A percentile compares a stretch with the other conserved stretches of the same genome.
Conservation (phyloP, 305 asterid genomes). For the Vinca major region DNA sequence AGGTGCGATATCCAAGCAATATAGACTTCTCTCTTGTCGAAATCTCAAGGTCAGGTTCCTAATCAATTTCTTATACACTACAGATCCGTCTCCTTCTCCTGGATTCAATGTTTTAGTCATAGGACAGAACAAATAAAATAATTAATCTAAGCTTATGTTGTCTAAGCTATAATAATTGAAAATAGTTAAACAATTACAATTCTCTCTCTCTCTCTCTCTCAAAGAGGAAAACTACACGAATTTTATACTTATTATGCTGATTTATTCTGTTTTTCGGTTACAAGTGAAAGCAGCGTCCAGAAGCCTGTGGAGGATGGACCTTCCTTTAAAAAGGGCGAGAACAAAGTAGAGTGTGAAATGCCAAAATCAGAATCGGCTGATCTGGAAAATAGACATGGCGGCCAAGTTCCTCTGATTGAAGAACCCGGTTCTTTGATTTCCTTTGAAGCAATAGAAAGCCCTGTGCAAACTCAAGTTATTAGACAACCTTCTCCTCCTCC, state of each 20-base stretch:
- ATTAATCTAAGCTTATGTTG: not conserved
- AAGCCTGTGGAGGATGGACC: slow-evolving; percentile 42
- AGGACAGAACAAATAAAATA: not conserved
- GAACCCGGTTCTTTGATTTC: slow-evolving; percentile 70
- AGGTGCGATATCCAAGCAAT: slow-evolving; percentile 84
- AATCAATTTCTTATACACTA: slow-evolving; percentile 13
- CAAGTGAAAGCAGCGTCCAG: slow-evolving; percentile 36
- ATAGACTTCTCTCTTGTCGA: slow-evolving; percentile 52
- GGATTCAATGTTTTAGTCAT: slow-evolving; percentile 2
- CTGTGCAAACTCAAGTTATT: slow-evolving; percentile 37
- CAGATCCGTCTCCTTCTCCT: slow-evolving; percentile 8
- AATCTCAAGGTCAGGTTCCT: slow-evolving; percentile 46
- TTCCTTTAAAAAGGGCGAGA: slow-evolving; percentile 29
- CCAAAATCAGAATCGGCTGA: slow-evolving; percentile 33
- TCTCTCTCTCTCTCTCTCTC: not conserved
- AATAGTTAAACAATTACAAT: not conserved
- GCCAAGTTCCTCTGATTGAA: slow-evolving; percentile 28
- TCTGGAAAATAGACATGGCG: slow-evolving; percentile 36
- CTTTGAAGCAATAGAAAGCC: slow-evolving; percentile 52
- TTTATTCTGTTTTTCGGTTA: slow-evolving; percentile 28
- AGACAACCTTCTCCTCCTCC: slow-evolving; percentile 69
- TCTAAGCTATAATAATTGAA: not conserved
- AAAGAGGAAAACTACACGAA: not conserved
- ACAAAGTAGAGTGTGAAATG: slow-evolving; percentile 35
- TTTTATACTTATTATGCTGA: slow-evolving; percentile 12